Conservation (phyloP, 768 basidiomycete genomes). For the Pluteus cervinus region DNA sequence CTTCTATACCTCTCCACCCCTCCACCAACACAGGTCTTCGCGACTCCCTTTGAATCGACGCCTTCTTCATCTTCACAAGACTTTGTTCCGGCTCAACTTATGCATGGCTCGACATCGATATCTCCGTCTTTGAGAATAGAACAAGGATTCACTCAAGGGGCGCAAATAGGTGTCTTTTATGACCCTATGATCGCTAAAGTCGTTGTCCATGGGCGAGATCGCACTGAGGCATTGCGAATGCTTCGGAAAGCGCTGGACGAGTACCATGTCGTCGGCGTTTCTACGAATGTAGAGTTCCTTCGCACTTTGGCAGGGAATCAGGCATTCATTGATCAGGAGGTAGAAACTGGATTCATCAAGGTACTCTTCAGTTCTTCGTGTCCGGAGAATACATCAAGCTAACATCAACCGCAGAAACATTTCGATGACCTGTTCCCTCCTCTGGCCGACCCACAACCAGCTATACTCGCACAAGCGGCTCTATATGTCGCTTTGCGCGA, state of each 20-base stretch:
- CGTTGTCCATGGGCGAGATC: slow-evolving; percentile 80
- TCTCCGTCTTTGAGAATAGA: slow-evolving; percentile 75
- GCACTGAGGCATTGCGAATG: slow-evolving; percentile 77
- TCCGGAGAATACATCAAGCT: slow-evolving; percentile 1
- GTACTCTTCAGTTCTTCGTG: slow-evolving; percentile 33
- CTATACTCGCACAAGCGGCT: slow-evolving; percentile 73
- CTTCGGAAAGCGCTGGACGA: slow-evolving; percentile 78
- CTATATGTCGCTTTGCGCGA: slow-evolving; percentile 71
- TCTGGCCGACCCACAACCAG: slow-evolving; percentile 47
- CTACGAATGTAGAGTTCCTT: slow-evolving; percentile 90
- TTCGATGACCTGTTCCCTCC: slow-evolving; percentile 75
- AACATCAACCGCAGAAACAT: slow-evolving; percentile 58
- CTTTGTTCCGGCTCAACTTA: slow-evolving; percentile 13
- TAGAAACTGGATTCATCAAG: slow-evolving; percentile 91
- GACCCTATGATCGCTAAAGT: slow-evolving; percentile 93
- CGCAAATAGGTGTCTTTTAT: slow-evolving; percentile 83
- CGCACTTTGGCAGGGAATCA: slow-evolving; percentile 68
- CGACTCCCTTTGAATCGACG: slow-evolving; percentile 33
- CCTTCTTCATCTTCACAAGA: slow-evolving; percentile 15
- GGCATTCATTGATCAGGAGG: slow-evolving; percentile 70
- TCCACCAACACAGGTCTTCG: slow-evolving; percentile 62
- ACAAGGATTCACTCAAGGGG: slow-evolving; percentile 78
- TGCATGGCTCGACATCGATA: slow-evolving; percentile 25
- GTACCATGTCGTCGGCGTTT: slow-evolving; percentile 86
- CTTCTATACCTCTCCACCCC: slow-evolving; percentile 82